These are phyloP conservation scores for Cyberlindnera suaveolens DNA, from an alignment of 805 yeast species.

Conservation along the genomic window DNA sequence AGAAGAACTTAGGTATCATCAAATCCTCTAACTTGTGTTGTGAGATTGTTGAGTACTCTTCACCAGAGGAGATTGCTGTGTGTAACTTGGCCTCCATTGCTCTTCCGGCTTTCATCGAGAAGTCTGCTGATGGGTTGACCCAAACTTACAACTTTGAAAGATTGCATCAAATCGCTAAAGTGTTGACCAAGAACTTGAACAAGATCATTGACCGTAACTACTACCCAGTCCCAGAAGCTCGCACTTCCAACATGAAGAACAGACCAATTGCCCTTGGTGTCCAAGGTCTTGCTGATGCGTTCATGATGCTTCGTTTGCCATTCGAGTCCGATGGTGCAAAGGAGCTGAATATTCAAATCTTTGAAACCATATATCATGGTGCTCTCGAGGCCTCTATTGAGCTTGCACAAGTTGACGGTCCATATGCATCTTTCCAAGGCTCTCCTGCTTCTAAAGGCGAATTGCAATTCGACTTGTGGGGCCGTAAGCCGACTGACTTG, in stretches of 20 bases:
- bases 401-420: conserved; percentile 62
- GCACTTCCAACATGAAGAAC: conserved; percentile 68
- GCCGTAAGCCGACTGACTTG: conserved; percentile 62
- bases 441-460: conserved; percentile 87
- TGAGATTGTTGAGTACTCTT: conserved; percentile 88
- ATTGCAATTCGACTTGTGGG: conserved; percentile 87
- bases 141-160: conserved; percentile 62
- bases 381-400: conserved; percentile 85
- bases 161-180: conserved; percentile 72
- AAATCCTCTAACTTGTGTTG: conserved; percentile 93
- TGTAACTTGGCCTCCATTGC: conserved; percentile 93
- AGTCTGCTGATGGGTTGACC: conserved; percentile 36
- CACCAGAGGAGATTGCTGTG: conserved; percentile 91
- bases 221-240: conserved; percentile 80
- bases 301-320: conserved; percentile 73
- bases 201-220: conserved; percentile 75
- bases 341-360: conserved; percentile 72
- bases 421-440: conserved; percentile 68
- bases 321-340: conserved; percentile 81
- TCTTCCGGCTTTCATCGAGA: conserved; percentile 67
- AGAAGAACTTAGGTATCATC: conserved; percentile 85
- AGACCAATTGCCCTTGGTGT: conserved; percentile 97
- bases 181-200: conserved; percentile 73
- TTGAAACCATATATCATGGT: conserved; percentile 94
- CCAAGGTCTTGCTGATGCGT: conserved; percentile 93